Percentiles rank a stretch among this genome's conserved stretches.
Conservation (phyloP, 2,329 filamentous ascomycete species). For the Xylariaceae sp. region DNA sequence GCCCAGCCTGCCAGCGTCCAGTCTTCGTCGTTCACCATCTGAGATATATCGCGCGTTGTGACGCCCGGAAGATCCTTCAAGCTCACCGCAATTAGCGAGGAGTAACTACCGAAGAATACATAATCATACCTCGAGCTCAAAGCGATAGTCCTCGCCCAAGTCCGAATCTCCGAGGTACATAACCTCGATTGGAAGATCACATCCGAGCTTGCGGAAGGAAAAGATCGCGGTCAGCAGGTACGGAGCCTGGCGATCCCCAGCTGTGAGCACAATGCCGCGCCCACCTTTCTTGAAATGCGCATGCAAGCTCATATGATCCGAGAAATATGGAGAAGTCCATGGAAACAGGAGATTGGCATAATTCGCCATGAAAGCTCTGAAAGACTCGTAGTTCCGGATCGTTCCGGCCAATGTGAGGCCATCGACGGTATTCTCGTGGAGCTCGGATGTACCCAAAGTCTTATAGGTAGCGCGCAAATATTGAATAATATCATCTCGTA, state of each 20-base stretch:
- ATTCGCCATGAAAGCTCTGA: slow-evolving; percentile 43
- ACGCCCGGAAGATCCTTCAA: slow-evolving; percentile 41
- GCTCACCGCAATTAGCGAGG: neutral
- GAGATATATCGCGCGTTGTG: slow-evolving; percentile 46
- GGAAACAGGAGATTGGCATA: slow-evolving; percentile 44
- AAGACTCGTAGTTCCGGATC: slow-evolving; percentile 46
- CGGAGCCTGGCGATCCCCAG: slow-evolving; percentile 46
- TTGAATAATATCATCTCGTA: slow-evolving; percentile 46
- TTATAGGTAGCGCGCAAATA: slow-evolving; percentile 34
- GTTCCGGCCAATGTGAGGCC: slow-evolving; percentile 33
- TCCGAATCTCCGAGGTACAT: slow-evolving; percentile 48
- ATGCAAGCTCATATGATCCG: slow-evolving; percentile 48
- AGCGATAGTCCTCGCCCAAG: slow-evolving; percentile 45
- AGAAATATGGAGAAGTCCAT: slow-evolving; percentile 45
- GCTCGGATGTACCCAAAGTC: slow-evolving; percentile 21
- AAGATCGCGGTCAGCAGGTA: slow-evolving; percentile 48
- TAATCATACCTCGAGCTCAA: slow-evolving; percentile 40
- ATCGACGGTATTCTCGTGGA: slow-evolving; percentile 8
- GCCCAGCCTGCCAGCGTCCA: slow-evolving; percentile 50
- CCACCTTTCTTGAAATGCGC: slow-evolving; percentile 45
- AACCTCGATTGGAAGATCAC: slow-evolving; percentile 42
- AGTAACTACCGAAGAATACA: neutral
- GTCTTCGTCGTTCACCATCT: slow-evolving; percentile 47
- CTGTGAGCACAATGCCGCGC: slow-evolving; percentile 48
- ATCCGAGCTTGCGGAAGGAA: slow-evolving; percentile 41